phyloP scores from a whole-genome alignment of 73 alveolate species.

The Loxodes magnus region DNA sequence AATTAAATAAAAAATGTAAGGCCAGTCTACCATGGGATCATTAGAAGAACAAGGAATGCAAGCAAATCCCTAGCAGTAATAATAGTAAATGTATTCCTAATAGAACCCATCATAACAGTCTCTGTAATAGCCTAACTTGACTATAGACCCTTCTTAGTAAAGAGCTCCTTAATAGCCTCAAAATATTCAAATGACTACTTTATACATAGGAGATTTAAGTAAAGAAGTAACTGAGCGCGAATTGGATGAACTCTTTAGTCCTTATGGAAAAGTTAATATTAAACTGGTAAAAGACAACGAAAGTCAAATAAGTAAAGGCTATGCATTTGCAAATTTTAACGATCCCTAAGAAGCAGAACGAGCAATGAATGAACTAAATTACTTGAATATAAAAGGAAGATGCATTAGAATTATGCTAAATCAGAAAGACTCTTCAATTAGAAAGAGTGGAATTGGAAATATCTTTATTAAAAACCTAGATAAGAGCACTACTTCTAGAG shows the following conservation, averaged over 20 bases:
- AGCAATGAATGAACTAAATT: conserved; percentile 47
- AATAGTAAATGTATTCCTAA: too few relatives aligned
- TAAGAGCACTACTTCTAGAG: not conserved
- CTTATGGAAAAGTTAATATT: conserved; percentile 1
- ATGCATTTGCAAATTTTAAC: conserved; percentile 35
- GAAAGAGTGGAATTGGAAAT: too few relatives aligned
- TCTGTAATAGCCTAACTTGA: too few relatives aligned
- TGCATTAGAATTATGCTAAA: not conserved
- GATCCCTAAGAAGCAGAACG: conserved; percentile 32
- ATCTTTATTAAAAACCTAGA: not conserved
- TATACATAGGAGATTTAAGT: not conserved
- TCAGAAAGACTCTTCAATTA: not conserved
- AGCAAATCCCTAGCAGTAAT: too few relatives aligned
- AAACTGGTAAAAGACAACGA: not conserved
- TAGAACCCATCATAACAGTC: too few relatives aligned
- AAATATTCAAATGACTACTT: too few relatives aligned
- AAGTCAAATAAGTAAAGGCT: not conserved
- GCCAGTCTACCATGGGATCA: too few relatives aligned
- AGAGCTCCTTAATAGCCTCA: too few relatives aligned
- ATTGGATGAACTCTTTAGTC: not conserved
- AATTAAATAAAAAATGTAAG: too few relatives aligned
- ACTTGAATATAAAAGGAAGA: conserved; percentile 36
- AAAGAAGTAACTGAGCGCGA: not conserved
- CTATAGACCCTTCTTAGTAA: too few relatives aligned
- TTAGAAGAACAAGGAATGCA: too few relatives aligned